Evolutionary conservation across 2,329 filamentous ascomycete genomes (phyloP).

Genomic region (Fusarium humuli): DNA sequence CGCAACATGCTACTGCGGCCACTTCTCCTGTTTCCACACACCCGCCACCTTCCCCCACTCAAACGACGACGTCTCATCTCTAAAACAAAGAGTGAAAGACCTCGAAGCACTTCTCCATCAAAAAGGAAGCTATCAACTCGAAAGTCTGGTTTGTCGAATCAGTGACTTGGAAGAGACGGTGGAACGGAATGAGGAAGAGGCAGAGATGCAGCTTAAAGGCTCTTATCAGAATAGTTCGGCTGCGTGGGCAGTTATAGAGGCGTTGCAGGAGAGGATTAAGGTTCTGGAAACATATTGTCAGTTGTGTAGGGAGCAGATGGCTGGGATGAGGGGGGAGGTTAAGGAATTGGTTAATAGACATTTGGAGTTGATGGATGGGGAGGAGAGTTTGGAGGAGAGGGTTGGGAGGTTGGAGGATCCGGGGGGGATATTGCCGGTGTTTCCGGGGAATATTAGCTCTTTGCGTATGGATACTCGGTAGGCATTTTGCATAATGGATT

Average conservation of each 20-base stretch:
- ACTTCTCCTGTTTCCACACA: constrained; percentile 29
- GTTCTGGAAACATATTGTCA: constrained; percentile 11
- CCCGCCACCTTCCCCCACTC: background rate
- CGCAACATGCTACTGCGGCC: constrained; percentile 19
- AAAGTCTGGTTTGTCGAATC: background rate
- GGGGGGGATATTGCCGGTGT: background rate
- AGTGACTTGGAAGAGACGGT: constrained; percentile 14
- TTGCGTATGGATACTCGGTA: constrained; percentile 18
- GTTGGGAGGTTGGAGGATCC: constrained; percentile 4
- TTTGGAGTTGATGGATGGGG: constrained; percentile 23
- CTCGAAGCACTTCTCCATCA: background rate
- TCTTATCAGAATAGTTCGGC: constrained; percentile 26
- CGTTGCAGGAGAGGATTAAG: constrained; percentile 8
- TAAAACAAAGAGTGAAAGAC: constrained; percentile 6
- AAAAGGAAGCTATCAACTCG: constrained; percentile 12
- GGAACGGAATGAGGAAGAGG: constrained; percentile 16
- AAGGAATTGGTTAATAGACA: constrained; percentile 22
- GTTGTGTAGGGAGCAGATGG: constrained; percentile 5
- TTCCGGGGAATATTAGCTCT: background rate
- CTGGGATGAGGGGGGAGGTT: background rate
- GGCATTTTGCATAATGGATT: fast-evolving
- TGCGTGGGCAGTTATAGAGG: constrained; percentile 20
- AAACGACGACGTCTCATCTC: background rate
- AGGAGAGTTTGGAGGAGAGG: constrained; percentile 24
- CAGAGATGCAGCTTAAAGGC: background rate